Evolutionary conservation across 176 grass and related monocot genomes (phyloP).

Genomic region (Aegilops longissima): DNA sequence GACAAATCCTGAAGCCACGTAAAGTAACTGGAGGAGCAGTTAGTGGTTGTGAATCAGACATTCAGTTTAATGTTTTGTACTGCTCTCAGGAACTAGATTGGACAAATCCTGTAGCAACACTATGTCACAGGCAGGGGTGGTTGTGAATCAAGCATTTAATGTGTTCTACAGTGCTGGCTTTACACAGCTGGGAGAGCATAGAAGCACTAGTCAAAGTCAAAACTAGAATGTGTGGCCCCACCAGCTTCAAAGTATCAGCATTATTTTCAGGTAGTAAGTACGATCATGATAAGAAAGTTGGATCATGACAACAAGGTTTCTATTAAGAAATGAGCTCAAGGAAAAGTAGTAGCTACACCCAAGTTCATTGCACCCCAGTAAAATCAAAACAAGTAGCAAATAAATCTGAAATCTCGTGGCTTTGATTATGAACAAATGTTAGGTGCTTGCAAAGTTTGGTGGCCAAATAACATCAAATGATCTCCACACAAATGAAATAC

Average conservation of each 20-base stretch:
- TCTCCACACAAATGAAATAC: too few species aligned
- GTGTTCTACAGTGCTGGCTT: background rate
- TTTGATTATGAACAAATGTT: too few species aligned
- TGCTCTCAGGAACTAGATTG: background rate
- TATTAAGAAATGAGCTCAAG: constrained; percentile 7
- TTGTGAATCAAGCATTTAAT: background rate
- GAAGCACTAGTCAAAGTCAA: background rate
- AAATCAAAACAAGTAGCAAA: too few species aligned
- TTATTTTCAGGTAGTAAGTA: constrained; percentile 7
- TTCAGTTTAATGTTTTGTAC: background rate
- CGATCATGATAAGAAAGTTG: background rate
- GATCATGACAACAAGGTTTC: constrained; percentile 15
- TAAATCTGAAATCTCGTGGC: too few species aligned
- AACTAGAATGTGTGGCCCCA: background rate
- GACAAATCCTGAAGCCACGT: background rate
- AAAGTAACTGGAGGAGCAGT: constrained; percentile 3
- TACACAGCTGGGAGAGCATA: background rate
- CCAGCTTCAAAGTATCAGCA: background rate
- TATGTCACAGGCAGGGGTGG: background rate
- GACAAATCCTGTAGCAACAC: background rate
- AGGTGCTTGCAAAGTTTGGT: too few species aligned
- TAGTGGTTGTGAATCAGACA: background rate
- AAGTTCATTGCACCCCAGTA: too few species aligned
- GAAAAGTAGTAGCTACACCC: too few species aligned
- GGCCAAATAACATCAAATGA: too few species aligned